Percentiles rank a stretch among this genome's conserved stretches.
Conservation (phyloP, 2,329 filamentous ascomycete genomes). For the Fonsecaea monophora region DNA sequence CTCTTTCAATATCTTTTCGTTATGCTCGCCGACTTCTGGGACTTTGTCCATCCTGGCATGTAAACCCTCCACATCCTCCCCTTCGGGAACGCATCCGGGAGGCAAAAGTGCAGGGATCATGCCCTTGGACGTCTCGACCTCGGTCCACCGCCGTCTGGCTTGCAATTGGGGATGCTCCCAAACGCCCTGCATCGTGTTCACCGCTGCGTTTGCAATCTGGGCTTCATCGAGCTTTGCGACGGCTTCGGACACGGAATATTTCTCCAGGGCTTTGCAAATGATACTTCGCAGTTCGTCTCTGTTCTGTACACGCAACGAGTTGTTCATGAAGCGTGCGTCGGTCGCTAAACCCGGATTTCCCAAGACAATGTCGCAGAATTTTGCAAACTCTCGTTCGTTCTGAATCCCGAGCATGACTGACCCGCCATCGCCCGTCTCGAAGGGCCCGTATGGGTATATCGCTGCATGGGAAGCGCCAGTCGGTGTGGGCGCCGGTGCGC, state of each 20-base stretch:
- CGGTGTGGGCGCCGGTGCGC: conserved; percentile 51
- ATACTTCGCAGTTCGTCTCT: conserved; percentile 55
- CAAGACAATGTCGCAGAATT: conserved; percentile 57
- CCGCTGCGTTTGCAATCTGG: conserved; percentile 61
- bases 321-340: conserved; percentile 59
- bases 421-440: conserved; percentile 56
- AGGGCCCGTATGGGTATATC: conserved; percentile 65
- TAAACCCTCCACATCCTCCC: conserved; percentile 38
- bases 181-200: conserved; percentile 62
- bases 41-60: conserved; percentile 53
- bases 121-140: conserved; percentile 54
- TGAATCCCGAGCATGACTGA: conserved; percentile 65
- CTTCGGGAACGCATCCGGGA: conserved; percentile 50
- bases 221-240: conserved; percentile 55
- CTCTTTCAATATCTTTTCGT: conserved; percentile 54
- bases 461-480: conserved; percentile 61
- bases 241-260: conserved; percentile 49
- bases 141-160: conserved; percentile 58
- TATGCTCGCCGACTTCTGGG: conserved; percentile 60
- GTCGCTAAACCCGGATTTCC: conserved; percentile 50
- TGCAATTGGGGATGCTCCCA: conserved; percentile 62
- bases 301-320: conserved; percentile 55
- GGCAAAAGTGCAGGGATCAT: conserved; percentile 45
- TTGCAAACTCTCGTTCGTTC: conserved; percentile 64
- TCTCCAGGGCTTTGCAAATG: conserved; percentile 53